Conservation (phyloP, 2,329 filamentous ascomycete species). For the Fusarium sp. region DNA sequence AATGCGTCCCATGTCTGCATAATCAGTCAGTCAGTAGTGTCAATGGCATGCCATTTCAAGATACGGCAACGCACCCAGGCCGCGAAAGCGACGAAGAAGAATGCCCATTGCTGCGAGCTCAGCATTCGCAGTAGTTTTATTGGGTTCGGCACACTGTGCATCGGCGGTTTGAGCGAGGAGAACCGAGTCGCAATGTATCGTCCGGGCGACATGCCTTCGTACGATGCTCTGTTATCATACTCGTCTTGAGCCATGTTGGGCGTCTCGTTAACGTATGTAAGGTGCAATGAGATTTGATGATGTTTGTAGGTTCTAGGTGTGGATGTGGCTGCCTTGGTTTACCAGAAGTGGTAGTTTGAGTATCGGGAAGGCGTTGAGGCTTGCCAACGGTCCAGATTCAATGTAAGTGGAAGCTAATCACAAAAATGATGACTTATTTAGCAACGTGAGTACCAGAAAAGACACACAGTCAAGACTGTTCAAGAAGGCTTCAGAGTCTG, state of each 20-base stretch:
- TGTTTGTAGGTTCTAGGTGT: neutral
- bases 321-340: neutral
- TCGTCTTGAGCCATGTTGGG: constrained; percentile 46
- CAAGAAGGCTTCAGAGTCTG: neutral
- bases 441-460: neutral
- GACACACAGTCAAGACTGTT: constrained; percentile 21
- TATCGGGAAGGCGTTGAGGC: neutral
- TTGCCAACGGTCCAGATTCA: neutral
- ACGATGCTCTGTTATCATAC: constrained; percentile 57
- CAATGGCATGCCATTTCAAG: neutral
- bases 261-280: neutral
- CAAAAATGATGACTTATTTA: neutral
- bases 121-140: constrained; percentile 65
- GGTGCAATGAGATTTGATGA: neutral
- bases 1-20: constrained; percentile 73
- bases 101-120: constrained; percentile 66
- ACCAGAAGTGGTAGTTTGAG: neutral
- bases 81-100: constrained; percentile 68
- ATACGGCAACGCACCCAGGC: constrained; percentile 65
- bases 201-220: constrained; percentile 64
- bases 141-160: constrained; percentile 69
- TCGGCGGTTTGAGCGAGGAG: constrained; percentile 69
- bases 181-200: constrained; percentile 68
- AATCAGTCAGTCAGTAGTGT: neutral
- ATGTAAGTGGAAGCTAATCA: constrained; percentile 2